Evolutionary conservation across 2,329 filamentous ascomycete species (phyloP), one percentile per base, ranked within the genome.

Genomic region (Lecanoromycetidae sp.): DNA sequence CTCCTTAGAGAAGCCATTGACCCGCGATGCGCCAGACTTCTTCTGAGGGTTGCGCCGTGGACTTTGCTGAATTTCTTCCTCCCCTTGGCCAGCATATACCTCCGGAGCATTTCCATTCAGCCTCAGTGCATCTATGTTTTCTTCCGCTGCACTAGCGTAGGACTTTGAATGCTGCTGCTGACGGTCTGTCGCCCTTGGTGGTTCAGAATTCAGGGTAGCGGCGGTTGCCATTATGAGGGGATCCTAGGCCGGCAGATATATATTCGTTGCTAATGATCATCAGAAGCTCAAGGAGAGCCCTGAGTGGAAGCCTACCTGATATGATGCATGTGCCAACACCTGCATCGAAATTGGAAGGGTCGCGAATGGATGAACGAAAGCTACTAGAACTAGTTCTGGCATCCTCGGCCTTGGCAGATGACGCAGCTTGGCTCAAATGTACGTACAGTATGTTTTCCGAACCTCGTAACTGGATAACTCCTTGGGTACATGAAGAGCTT

Each of bases 111-210:
- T 9, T 2, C 35, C 25, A 1, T 40, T 25, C 6, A 39, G 30
- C 13, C 40, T 12, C 9, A 37, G 17, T 3, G 41, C 8, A 12
- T 38, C 35, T 33, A 33, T 40, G 40, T 42, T 52, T 10, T 44
- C 43, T 35, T 34, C 33, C 15, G 48, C 42, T 17, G 56, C 65
- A 53, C 62, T 61, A 37, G 61, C 63, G 48, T 66, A 67, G 22
- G 62, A 65, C 51, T 67, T 69, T 12, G 54, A 57, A 34, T 61
- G 46, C 23, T 60, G 49, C 45, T 60, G 56, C 50, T 59, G 52
- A 48, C 60, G 60, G 33, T 60, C 61, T 42, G 57, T 53, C 10
- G 60, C 57, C 10, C 55, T 32, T 22, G 62, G 57, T 23, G 63
- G 60, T 51, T 64, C 61, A 5, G 57, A 33, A 44, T 54, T 57